A percentile compares a stretch with the other conserved stretches of the same genome.
phyloP scores from a whole-genome alignment of 1,139 yeast genomes.

The Protomyces inundatus region DNA sequence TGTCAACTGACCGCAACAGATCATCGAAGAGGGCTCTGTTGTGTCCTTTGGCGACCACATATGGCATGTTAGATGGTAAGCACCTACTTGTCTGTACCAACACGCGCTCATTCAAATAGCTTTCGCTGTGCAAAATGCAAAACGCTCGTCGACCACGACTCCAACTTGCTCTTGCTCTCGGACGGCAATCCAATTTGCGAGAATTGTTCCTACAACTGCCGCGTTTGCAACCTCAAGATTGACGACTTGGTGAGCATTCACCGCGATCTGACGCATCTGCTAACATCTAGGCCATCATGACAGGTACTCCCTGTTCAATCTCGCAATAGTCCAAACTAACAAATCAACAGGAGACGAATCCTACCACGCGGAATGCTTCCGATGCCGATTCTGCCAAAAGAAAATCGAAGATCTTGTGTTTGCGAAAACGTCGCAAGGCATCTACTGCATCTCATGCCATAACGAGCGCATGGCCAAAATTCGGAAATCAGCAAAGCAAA shows the following conservation, averaged over 20 bases:
- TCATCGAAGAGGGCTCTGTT: slow-evolving; percentile 29
- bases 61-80: slow-evolving; percentile 81
- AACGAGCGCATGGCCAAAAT: slow-evolving; percentile 68
- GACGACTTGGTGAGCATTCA: slow-evolving; percentile 54
- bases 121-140: slow-evolving; percentile 84
- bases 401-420: slow-evolving; percentile 85
- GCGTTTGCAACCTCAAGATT: slow-evolving; percentile 80
- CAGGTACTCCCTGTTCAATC: slow-evolving; percentile 38
- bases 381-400: slow-evolving; percentile 82
- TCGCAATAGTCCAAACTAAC: not conserved
- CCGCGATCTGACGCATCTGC: not conserved
- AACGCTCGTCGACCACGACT: slow-evolving; percentile 72
- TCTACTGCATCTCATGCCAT: slow-evolving; percentile 91
- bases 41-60: slow-evolving; percentile 29
- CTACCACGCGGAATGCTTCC: slow-evolving; percentile 84
- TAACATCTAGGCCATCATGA: slow-evolving; percentile 61
- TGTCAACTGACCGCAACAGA: not conserved
- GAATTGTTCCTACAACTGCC: slow-evolving; percentile 84
- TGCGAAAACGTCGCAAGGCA: slow-evolving; percentile 89
- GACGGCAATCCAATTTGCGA: slow-evolving; percentile 88
- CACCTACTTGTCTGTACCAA: not conserved
- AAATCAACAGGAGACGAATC: slow-evolving; percentile 65
- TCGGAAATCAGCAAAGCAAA: slow-evolving; percentile 4
- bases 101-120: slow-evolving; percentile 32
- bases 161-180: slow-evolving; percentile 84